phyloP scores from a whole-genome alignment of 164 flowering plant species.

The Echeveria elegans region DNA sequence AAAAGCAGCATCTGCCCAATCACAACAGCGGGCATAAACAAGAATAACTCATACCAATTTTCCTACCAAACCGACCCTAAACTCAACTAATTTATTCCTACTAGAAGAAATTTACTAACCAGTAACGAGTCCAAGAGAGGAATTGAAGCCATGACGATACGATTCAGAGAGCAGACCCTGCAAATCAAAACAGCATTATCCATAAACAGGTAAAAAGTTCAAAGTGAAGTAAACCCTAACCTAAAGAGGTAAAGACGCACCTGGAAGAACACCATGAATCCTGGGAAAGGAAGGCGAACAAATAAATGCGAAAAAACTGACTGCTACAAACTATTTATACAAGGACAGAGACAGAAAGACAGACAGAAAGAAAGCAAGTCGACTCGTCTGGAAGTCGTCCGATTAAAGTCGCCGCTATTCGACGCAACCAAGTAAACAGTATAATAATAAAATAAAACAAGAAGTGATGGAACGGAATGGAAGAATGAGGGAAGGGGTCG shows the following conservation, averaged over 20 bases:
- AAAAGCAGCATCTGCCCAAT: conserved; percentile 19
- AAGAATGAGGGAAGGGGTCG: neutral
- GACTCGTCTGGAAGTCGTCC: no score
- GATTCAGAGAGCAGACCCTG: neutral
- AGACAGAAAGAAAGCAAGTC: no score
- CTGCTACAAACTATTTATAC: no score
- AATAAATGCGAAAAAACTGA: no score
- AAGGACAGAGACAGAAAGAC: no score
- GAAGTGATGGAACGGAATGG: neutral
- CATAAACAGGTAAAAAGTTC: neutral
- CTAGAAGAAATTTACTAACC: neutral
- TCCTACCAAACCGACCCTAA: neutral
- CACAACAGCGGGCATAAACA: neutral
- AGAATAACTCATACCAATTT: neutral
- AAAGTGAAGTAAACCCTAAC: neutral
- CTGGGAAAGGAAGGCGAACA: no score
- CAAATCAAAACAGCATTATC: neutral
- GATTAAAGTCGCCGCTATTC: no score
- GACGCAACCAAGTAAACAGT: no score
- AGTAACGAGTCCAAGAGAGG: neutral
- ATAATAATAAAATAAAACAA: no score
- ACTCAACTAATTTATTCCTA: neutral
- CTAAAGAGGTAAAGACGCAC: neutral
- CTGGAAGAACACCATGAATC: no score
- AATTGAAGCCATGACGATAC: neutral